A percentile compares a stretch with the other conserved stretches of the same genome.
These are phyloP conservation scores for Balamuthia mandrillaris DNA, from an alignment of 208 protist species.

Conservation along the genomic window DNA sequence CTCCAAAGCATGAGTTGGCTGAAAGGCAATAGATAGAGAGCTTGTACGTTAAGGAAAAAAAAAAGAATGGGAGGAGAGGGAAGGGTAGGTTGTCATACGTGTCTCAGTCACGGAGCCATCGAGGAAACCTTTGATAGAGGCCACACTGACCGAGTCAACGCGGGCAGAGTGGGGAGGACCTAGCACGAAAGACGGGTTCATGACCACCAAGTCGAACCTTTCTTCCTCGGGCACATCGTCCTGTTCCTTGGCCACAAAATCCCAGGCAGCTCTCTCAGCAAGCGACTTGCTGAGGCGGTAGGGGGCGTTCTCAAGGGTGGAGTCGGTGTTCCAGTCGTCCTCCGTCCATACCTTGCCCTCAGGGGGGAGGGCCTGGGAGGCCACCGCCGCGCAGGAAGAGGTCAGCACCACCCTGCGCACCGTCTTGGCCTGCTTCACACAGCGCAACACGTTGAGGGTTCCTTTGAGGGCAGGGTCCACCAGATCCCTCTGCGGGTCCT, in stretches of 20 bases:
- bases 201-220: neutral
- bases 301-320: neutral
- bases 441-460: neutral
- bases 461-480: slow-evolving; percentile 16
- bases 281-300: neutral
- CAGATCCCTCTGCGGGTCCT: slow-evolving; percentile 4
- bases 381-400: neutral
- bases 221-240: neutral
- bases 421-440: neutral
- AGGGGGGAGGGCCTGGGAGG: neutral
- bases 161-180: neutral
- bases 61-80: no score
- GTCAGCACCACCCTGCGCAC: neutral
- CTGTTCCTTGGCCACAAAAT: neutral
- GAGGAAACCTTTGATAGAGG: neutral
- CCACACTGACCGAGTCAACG: neutral
- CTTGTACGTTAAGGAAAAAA: no score
- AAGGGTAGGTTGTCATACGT: neutral
- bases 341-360: neutral
- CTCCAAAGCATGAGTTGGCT: neutral
- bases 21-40: no score
- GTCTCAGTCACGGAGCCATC: neutral
- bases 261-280: neutral
- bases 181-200: slow-evolving; percentile 8
- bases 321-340: slow-evolving; percentile 1